Base-by-base conservation (phyloP, 2,329 filamentous ascomycete species). In the Stylonectria norvegica region DNA sequence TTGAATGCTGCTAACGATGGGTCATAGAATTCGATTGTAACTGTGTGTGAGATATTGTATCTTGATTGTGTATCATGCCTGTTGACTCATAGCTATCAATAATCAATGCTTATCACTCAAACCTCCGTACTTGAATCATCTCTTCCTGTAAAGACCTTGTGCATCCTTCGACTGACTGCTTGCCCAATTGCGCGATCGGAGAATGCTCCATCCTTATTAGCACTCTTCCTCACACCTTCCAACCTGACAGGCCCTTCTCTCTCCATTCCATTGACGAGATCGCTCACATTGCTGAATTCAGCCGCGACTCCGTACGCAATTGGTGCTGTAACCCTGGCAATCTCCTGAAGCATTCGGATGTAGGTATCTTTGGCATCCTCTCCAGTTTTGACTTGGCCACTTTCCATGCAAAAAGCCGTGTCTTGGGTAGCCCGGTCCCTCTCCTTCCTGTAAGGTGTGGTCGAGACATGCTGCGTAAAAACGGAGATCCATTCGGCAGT, bases 381-480 rank as follows among this genome's bases (percentile, higher is more conserved):
- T 19, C 86, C 86, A 0, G 81, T 78, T 39, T 78, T 79, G 29
- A 91, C 83, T 63, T 91, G 86, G 0, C 86, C 86, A 1, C 72
- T 70, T 38, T 88, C 85, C 83, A 90, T 89, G 64, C 86, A 90
- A 60, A 91, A 91, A 0, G 76, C 72, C 2, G 79, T 80, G 10
- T 74, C 69, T 2, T 75, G 71, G 38, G 69, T 69, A 34, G 65
- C 60, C 22, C 64, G 62, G 40, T 79, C 75, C 16, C 66, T 64
- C 50, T 73, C 71, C 36, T 69, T 75, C 48, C 79, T 78, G 61
- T 90, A 90, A 0, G 85, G 86, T 16, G 85, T 79, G 1, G 82
- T 86, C 6, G 84, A 85, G 34, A 91, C 81, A 58, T 91, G 83
- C 55, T 89, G 83, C 0, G 87, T 91, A 54, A 90, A 88, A 22